Evolutionary conservation across 768 basidiomycete genomes (phyloP).

Genomic region (Psilocybe tampanensis): DNA sequence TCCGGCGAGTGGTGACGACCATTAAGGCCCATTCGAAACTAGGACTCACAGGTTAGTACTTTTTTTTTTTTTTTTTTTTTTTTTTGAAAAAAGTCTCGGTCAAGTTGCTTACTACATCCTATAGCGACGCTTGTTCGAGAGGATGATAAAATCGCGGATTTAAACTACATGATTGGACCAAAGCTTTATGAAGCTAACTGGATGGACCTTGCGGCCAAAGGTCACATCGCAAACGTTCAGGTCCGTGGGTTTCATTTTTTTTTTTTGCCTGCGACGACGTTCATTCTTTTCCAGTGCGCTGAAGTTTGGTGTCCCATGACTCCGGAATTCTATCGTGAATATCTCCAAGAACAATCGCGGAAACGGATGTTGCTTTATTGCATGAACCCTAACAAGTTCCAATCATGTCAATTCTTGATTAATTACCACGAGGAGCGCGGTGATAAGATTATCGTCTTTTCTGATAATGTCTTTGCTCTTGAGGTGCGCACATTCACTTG

Average conservation of each 20-base stretch:
- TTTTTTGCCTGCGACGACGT: neutral
- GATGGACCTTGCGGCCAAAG: slow-evolving; percentile 99
- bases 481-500: slow-evolving; percentile 62
- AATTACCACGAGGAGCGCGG: slow-evolving; percentile 97
- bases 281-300: slow-evolving; percentile 68
- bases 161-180: slow-evolving; percentile 99
- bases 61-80: slow-evolving; percentile 1
- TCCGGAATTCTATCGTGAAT: slow-evolving; percentile 98
- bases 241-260: slow-evolving; percentile 42
- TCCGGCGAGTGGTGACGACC: slow-evolving; percentile 94
- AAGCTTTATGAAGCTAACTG: slow-evolving; percentile 99
- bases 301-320: slow-evolving; percentile 99
- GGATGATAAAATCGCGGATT: slow-evolving; percentile 97
- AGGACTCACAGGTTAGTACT: slow-evolving; percentile 81
- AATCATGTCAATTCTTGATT: slow-evolving; percentile 98
- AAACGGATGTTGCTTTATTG: slow-evolving; percentile 97
- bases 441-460: slow-evolving; percentile 99
- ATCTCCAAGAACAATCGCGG: slow-evolving; percentile 88
- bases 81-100: no score
- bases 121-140: slow-evolving; percentile 96
- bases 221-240: slow-evolving; percentile 99
- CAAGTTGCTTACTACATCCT: no score
- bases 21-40: slow-evolving; percentile 99
- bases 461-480: slow-evolving; percentile 95
- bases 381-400: slow-evolving; percentile 99